Conservation (phyloP, 2,329 filamentous ascomycete genomes). For the Botrytis deweyae region DNA sequence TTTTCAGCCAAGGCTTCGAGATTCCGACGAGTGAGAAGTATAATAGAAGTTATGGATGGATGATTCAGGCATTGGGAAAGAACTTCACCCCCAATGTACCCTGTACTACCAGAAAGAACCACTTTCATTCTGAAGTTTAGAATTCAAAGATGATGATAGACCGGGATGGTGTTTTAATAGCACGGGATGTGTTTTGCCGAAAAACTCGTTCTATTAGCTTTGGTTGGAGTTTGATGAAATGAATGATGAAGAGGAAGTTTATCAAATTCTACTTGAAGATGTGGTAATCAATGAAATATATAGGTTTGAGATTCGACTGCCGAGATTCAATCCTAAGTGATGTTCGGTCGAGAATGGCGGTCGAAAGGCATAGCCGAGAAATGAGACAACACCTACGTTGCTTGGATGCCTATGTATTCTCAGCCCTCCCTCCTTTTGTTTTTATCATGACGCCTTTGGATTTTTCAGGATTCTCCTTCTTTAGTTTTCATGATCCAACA, state of each 20-base stretch:
- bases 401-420: not conserved
- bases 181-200: not conserved
- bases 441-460: not conserved
- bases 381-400: not conserved
- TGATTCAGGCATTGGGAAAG: not conserved
- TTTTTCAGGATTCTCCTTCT: not conserved
- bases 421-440: not conserved
- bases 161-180: not conserved
- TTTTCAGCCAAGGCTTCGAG: not conserved
- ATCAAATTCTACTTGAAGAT: too few relatives aligned
- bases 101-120: not conserved
- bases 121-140: not conserved
- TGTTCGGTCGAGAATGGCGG: not conserved
- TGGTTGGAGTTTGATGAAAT: not conserved
- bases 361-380: not conserved
- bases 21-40: not conserved
- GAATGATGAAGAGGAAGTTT: not conserved
- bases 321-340: not conserved
- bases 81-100: slow-evolving; percentile 3
- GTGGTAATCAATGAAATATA: not conserved
- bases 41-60: not conserved
- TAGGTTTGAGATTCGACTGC: not conserved
- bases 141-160: not conserved
- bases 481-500: not conserved
- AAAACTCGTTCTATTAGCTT: not conserved